Evolutionary conservation across 2,329 filamentous ascomycete species (phyloP), one percentile per base, ranked within the genome.

Genomic region (Aureobasidium sp.): DNA sequence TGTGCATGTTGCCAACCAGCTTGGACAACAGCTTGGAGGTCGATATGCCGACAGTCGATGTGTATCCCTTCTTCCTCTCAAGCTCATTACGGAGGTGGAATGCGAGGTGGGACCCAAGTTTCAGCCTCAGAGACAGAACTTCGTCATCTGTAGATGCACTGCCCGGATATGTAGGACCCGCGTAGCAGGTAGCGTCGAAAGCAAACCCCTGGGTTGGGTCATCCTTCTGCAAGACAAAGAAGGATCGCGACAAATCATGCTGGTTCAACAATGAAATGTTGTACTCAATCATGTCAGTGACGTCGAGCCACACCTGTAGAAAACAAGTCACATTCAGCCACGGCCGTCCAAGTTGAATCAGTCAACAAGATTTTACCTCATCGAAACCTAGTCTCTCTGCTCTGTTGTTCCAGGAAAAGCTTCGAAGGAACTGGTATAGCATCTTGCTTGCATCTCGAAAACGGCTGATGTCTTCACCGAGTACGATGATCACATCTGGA

Each of bases 21-120:
- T 97, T 97, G 62, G 89, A 85, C 11, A 96, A 79, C 5, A 93
- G 74, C 73, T 97, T 97, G 69, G 88, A 93, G 0, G 90, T 95
- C 2, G 91, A 88, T 27, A 97, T 85, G 4, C 93, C 93, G 45
- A 90, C 91, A 1, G 92, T 93, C 32, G 88, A 88, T 0, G 91
- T 96, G 74, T 93, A 96, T 1, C 91, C 90, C 68, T 86, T 87
- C 49, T 90, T 80, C 49, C 85, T 78, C 68, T 95, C 89, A 11
- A 97, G 78, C 68, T 84, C 82, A 61, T 81, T 77, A 13, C 93
- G 86, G 30, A 97, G 74, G 70, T 93, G 80, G 34, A 83, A 79
- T 5, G 91, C 91, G 36, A 97, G 77, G 74, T 97, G 91, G 11
- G 91, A 94, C 5, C 85, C 92, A 9, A 97, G 77, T 13, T 87